Conservation (phyloP, 179 eudicot genomes). For the Beta corolliflora region DNA sequence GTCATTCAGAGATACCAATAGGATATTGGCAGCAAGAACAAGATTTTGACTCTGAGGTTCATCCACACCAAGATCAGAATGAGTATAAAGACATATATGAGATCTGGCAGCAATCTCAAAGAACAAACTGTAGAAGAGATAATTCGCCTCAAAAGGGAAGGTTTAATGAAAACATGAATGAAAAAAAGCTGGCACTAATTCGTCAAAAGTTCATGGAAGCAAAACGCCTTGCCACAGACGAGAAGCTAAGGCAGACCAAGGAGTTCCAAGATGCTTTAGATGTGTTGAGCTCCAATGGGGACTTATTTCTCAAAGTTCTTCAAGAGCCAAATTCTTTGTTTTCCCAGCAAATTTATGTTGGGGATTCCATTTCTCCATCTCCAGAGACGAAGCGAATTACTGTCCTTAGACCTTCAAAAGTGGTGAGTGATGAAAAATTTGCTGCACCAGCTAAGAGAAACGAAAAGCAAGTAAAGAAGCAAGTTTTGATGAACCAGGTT, state of each 20-base stretch:
- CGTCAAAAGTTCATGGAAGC: slow-evolving; percentile 90
- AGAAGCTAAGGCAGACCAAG: slow-evolving; percentile 75
- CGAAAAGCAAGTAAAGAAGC: slow-evolving; percentile 52
- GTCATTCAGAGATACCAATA: slow-evolving; percentile 48
- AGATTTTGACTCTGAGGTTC: slow-evolving; percentile 36
- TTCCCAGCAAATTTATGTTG: slow-evolving; percentile 43
- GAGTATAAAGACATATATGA: slow-evolving; percentile 66
- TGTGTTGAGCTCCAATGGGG: slow-evolving; percentile 76
- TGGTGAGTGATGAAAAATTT: slow-evolving; percentile 52
- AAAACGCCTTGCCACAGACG: slow-evolving; percentile 78
- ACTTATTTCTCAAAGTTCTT: slow-evolving; percentile 73
- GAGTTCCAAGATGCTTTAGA: slow-evolving; percentile 87
- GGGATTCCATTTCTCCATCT: slow-evolving; percentile 51
- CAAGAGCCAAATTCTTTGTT: slow-evolving; percentile 78
- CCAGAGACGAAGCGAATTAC: slow-evolving; percentile 87
- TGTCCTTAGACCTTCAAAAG: slow-evolving; percentile 83
- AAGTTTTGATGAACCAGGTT: slow-evolving; percentile 40
- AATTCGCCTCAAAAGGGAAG: slow-evolving; percentile 55
- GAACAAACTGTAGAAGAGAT: slow-evolving; percentile 45
- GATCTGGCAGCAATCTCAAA: slow-evolving; percentile 54
- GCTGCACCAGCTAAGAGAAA: slow-evolving; percentile 42
- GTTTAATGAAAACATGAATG: slow-evolving; percentile 44
- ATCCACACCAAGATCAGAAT: slow-evolving; percentile 44
- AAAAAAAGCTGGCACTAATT: slow-evolving; percentile 71
- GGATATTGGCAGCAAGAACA: slow-evolving; percentile 60